phyloP scores from a whole-genome alignment of 148 eudicot species.

The Vaccinium corymbosum region DNA sequence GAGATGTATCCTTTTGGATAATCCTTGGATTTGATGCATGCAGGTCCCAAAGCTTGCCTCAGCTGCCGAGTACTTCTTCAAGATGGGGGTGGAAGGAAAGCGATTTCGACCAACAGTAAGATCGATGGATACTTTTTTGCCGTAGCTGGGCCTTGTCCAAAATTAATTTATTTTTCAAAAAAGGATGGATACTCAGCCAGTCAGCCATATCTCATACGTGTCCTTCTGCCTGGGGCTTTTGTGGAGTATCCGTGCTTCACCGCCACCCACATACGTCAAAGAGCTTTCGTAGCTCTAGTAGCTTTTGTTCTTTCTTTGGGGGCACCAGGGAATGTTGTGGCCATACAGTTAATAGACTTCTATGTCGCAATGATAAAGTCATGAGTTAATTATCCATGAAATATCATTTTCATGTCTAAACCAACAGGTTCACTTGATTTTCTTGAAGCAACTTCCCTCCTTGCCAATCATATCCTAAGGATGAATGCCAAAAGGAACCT shows the following conservation, averaged over 20 bases:
- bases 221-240: not conserved
- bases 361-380: not conserved
- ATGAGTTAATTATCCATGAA: not conserved
- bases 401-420: not conserved
- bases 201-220: not conserved
- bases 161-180: not conserved
- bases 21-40: conserved; percentile 20
- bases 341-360: not conserved
- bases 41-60: conserved; percentile 94
- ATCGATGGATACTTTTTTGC: not conserved
- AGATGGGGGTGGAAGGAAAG: conserved; percentile 91
- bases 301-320: not conserved
- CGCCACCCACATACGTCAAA: not conserved
- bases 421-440: not conserved
- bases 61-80: conserved; percentile 94
- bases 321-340: not conserved
- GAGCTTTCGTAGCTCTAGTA: not conserved
- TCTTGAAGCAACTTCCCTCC: not conserved
- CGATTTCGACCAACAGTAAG: conserved; percentile 90
- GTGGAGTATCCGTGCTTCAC: not conserved
- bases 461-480: not conserved
- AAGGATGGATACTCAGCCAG: not conserved
- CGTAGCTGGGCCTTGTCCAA: not conserved
- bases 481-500: not conserved
- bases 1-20: conserved; percentile 3